phyloP scores from a whole-genome alignment of 148 eudicot species.

The Camellia sinensis region DNA sequence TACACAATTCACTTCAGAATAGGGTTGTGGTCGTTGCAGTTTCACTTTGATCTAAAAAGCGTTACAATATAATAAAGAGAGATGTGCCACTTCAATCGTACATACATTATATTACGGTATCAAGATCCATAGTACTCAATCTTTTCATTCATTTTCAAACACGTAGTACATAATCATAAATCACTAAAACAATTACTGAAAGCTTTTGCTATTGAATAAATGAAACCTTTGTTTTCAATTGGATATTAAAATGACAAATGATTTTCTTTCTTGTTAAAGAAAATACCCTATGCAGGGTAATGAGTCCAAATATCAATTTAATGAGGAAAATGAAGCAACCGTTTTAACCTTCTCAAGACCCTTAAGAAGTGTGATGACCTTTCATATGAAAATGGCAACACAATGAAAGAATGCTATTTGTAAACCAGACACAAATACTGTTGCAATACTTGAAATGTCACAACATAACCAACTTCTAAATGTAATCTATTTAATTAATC shows the following conservation, averaged over 20 bases:
- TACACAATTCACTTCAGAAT: no score
- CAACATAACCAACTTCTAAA: not conserved
- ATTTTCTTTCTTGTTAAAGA: not conserved
- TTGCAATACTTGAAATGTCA: not conserved
- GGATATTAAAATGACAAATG: not conserved
- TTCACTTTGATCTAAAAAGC: no score
- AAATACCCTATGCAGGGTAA: not conserved
- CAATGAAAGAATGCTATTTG: not conserved
- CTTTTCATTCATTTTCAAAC: no score
- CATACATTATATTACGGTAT: no score
- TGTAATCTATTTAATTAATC: not conserved
- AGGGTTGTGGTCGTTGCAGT: no score
- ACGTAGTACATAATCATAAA: no score
- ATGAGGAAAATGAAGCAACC: not conserved
- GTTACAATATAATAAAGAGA: no score
- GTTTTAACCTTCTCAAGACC: not conserved
- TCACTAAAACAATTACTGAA: not conserved
- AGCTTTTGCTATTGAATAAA: constrained; percentile 1
- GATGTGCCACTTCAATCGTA: no score
- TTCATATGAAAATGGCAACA: not conserved
- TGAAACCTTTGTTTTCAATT: not conserved
- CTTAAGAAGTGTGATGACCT: not conserved
- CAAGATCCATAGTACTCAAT: no score
- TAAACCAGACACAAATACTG: not conserved
- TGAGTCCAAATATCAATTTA: not conserved